Evolutionary conservation across 2,329 filamentous ascomycete genomes (phyloP).

Genomic region (Cladosporium sp.): DNA sequence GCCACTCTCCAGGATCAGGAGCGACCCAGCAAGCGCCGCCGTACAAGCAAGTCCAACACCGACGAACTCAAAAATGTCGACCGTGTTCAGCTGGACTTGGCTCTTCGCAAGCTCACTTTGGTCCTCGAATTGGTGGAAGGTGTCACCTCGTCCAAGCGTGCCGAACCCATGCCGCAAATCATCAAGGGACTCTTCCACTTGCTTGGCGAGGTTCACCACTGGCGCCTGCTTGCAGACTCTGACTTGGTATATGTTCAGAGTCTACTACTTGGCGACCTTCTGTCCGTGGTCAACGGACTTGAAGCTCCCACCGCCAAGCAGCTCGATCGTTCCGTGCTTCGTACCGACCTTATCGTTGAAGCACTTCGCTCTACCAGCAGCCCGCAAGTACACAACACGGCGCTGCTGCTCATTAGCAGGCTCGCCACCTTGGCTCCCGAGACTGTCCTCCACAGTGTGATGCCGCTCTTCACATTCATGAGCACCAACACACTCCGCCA

Average conservation of each 20-base stretch:
- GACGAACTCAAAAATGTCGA: constrained; percentile 61
- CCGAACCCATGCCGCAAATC: constrained; percentile 65
- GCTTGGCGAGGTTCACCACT: constrained; percentile 81
- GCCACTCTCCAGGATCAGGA: constrained; percentile 67
- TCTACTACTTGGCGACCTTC: constrained; percentile 73
- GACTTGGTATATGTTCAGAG: constrained; percentile 89
- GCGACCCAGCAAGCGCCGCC: constrained; percentile 72
- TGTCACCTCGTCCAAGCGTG: constrained; percentile 56
- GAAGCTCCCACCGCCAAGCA: constrained; percentile 44
- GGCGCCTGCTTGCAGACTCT: constrained; percentile 74
- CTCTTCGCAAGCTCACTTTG: constrained; percentile 74
- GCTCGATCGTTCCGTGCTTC: constrained; percentile 74
- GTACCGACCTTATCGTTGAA: constrained; percentile 87
- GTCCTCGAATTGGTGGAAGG: constrained; percentile 84
- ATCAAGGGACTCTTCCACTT: constrained; percentile 76
- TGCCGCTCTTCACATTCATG: constrained; percentile 99
- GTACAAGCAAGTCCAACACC: constrained; percentile 58
- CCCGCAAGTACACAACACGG: constrained; percentile 89
- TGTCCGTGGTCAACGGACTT: constrained; percentile 77
- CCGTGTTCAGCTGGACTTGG: constrained; percentile 60
- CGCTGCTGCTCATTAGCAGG: constrained; percentile 80
- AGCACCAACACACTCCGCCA: constrained; percentile 85
- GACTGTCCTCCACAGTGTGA: constrained; percentile 89
- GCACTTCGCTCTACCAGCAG: constrained; percentile 84
- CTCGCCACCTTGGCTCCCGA: constrained; percentile 85